Conservation (phyloP, 371 early-diverging fungal species). For the Chytridium lagenaria region DNA sequence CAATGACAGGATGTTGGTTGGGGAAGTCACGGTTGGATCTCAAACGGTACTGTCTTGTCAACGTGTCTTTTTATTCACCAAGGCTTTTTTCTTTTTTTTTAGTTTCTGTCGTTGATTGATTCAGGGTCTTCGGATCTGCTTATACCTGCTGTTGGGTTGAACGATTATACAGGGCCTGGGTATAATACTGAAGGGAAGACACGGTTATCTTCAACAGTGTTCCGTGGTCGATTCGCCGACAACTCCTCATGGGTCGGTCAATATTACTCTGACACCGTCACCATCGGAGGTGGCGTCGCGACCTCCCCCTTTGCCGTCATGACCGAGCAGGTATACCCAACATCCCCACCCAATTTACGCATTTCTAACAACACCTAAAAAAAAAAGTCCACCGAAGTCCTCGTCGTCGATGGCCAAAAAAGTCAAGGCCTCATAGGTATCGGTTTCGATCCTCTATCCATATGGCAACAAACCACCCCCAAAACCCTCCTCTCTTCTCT, state of each 20-base stretch:
- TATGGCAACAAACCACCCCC: background rate
- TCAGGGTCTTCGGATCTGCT: conserved; percentile 31
- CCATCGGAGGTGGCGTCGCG: conserved; percentile 8
- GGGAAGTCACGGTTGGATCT: background rate
- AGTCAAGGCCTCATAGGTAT: conserved; percentile 36
- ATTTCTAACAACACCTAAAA: too few relatives aligned
- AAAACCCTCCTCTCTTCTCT: conserved; percentile 26
- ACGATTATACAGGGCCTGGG: conserved; percentile 8
- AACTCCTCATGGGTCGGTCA: conserved; percentile 19
- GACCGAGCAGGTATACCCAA: background rate
- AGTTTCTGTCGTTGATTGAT: conserved; percentile 20
- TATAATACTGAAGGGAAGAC: conserved; percentile 20
- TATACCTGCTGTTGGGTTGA: conserved; percentile 25
- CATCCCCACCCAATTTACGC: background rate
- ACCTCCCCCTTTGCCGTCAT: conserved; percentile 22
- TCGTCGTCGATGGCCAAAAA: conserved; percentile 22
- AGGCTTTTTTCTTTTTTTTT: background rate
- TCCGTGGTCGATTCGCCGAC: conserved; percentile 21
- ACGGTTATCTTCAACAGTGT: background rate
- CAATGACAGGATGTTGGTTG: conserved; percentile 32
- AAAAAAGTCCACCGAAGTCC: conserved; percentile 18
- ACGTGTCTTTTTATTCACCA: background rate
- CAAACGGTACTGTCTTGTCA: background rate
- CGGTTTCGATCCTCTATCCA: conserved; percentile 29
- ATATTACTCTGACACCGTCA: conserved; percentile 18